A percentile compares a stretch with the other conserved stretches of the same genome.
These are phyloP conservation scores for Skeletonema costatum DNA, from an alignment of 108 stramenopile genomes.

Conservation along the genomic window DNA sequence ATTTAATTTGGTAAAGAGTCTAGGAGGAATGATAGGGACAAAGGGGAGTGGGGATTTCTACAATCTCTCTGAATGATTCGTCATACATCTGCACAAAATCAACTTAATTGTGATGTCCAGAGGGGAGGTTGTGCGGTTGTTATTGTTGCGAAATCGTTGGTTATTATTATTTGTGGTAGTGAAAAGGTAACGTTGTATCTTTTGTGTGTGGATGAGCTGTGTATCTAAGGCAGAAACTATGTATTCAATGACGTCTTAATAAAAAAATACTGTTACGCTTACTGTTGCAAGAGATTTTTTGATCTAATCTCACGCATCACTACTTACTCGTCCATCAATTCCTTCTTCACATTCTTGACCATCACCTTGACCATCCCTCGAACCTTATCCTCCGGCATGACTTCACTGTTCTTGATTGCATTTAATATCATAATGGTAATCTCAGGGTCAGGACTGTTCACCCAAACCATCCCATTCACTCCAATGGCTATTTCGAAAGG, in stretches of 20 bases:
- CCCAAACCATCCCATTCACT: constrained; percentile 85
- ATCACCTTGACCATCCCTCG: constrained; percentile 82
- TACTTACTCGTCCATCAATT: constrained; percentile 17
- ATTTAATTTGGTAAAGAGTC: no score
- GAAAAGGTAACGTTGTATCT: not conserved
- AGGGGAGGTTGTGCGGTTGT: not conserved
- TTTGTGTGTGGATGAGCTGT: not conserved
- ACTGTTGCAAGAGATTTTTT: not conserved
- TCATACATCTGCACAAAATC: not conserved
- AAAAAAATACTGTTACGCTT: not conserved
- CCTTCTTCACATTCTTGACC: constrained; percentile 61
- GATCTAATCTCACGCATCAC: not conserved
- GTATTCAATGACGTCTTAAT: not conserved
- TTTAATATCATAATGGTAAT: constrained; percentile 78
- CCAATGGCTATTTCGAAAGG: constrained; percentile 82
- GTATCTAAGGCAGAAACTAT: not conserved
- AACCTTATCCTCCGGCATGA: constrained; percentile 71
- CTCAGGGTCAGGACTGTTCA: constrained; percentile 65
- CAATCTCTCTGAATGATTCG: no score
- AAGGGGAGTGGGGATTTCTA: no score
- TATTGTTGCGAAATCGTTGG: not conserved
- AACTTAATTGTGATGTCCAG: not conserved
- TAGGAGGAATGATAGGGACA: no score
- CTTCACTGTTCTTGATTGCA: constrained; percentile 80
- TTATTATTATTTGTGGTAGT: not conserved